Percentiles rank a stretch among this genome's conserved stretches.
phyloP scores from a whole-genome alignment of 2,329 filamentous ascomycete species.

The Camptophora hylomeconis region DNA sequence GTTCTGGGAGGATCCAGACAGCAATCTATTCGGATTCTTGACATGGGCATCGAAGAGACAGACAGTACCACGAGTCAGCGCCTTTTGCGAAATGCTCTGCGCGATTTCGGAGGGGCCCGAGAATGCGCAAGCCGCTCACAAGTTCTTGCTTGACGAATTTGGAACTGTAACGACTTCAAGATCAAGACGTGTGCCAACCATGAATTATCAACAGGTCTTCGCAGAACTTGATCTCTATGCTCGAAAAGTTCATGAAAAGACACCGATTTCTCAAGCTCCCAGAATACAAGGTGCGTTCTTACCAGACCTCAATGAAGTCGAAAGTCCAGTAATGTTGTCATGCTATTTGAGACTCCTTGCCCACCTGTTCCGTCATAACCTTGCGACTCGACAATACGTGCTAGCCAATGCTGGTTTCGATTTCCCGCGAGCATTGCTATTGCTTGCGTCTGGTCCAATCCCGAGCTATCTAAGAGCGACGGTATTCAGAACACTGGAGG shows the following conservation, averaged over 20 bases:
- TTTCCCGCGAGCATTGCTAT: slow-evolving; percentile 61
- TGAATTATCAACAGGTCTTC: slow-evolving; percentile 90
- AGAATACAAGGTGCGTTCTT: slow-evolving; percentile 48
- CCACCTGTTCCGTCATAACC: slow-evolving; percentile 65
- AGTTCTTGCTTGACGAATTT: slow-evolving; percentile 71
- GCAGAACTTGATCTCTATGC: slow-evolving; percentile 79
- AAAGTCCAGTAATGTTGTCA: slow-evolving; percentile 92
- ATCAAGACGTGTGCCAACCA: slow-evolving; percentile 66
- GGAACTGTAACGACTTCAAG: slow-evolving; percentile 52
- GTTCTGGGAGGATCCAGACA: slow-evolving; percentile 87
- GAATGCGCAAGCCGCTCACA: slow-evolving; percentile 73
- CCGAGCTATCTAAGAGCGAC: slow-evolving; percentile 68
- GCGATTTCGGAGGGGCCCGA: slow-evolving; percentile 72
- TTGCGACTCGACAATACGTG: slow-evolving; percentile 59
- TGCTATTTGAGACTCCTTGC: slow-evolving; percentile 82
- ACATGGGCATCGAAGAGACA: slow-evolving; percentile 94
- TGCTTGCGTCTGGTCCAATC: slow-evolving; percentile 64
- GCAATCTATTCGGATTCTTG: slow-evolving; percentile 85
- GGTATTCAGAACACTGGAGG: slow-evolving; percentile 64
- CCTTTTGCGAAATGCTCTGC: slow-evolving; percentile 92
- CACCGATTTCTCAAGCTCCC: slow-evolving; percentile 43
- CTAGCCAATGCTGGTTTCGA: slow-evolving; percentile 54
- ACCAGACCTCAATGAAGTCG: slow-evolving; percentile 71
- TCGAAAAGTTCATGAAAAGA: slow-evolving; percentile 61
- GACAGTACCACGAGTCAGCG: slow-evolving; percentile 88